Conservation (phyloP, 208 protist species). For the Angomonas desouzai region DNA sequence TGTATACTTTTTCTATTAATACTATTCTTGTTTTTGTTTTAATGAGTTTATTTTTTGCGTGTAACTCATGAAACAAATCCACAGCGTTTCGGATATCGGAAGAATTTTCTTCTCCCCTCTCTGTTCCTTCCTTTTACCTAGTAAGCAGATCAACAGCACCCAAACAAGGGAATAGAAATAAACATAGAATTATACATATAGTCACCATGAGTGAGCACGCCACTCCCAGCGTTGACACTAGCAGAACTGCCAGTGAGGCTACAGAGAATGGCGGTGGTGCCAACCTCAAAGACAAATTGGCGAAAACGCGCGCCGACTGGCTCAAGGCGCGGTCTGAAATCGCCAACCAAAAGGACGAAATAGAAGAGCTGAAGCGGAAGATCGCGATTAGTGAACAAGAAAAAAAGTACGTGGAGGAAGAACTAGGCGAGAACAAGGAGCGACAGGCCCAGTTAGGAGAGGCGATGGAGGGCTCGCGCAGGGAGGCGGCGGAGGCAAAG, state of each 20-base stretch:
- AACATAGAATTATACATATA: background rate
- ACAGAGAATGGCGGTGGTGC: background rate
- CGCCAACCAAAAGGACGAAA: conserved; percentile 24
- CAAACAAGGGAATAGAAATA: too few species aligned
- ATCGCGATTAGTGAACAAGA: conserved; percentile 23
- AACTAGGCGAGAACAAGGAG: conserved; percentile 35
- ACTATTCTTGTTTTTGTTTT: too few species aligned
- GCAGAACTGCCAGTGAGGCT: background rate
- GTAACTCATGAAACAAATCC: too few species aligned
- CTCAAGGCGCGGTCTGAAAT: conserved; percentile 10
- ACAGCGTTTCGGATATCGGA: too few species aligned
- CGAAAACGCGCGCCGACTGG: background rate
- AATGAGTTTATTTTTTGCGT: too few species aligned
- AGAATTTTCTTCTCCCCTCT: background rate
- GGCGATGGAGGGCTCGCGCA: conserved; percentile 34
- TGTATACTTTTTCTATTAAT: too few species aligned
- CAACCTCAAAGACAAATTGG: background rate
- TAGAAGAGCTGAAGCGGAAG: conserved; percentile 28
- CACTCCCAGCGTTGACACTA: background rate
- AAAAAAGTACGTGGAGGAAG: conserved; percentile 20
- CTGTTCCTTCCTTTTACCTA: conserved; percentile 1
- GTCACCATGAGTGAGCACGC: too few species aligned
- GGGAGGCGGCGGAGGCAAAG: conserved; percentile 29
- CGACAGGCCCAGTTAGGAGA: conserved; percentile 23
- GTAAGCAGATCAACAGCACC: too few species aligned